Evolutionary conservation across 345 rosid species (phyloP), one percentile per base, ranked within the genome.

Genomic region (Cardiospermum halicacabum): DNA sequence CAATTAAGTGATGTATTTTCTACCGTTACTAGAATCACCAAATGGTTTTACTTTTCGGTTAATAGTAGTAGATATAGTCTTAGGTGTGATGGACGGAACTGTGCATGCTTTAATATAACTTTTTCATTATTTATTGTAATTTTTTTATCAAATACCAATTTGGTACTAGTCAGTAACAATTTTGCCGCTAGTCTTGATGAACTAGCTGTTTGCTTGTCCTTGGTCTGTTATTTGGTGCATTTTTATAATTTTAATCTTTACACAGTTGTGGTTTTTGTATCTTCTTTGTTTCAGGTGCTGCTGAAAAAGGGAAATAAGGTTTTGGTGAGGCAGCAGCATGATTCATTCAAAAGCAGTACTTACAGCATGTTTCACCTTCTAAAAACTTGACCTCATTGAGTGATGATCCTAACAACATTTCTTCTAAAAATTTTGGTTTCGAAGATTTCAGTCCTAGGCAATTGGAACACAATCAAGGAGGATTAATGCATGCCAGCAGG

Each of bases 301-400:
- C 96, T 51, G 99, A 91, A 72, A 97, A 89, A 74, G 88, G 90
- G 63, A 73, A 79, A 75, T 81, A 77, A 50, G 80, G 87, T 87
- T 91, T 91, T 78, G 95, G 91, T 78, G 97, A 89, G 75, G 74
- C 85, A 74, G 97, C 97, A 72, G 86, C 87, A 68, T 79, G 75
- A 72, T 80, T 84, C 69, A 77, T 94, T 80, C 95, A 91, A 77
- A 94, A 87, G 80, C 96, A 85, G 75, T 91, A 83, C 71, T 28
- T 78, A 65, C 77, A 79, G 62, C 79, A 80, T 60, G 77, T 75
- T 65, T 69, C 74, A 40, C 66, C 82, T 66, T 77, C 84, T 43
- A 77, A 75, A 27, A 74, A 77, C 63, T 59, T 74, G 58, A 72
- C 82, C 53, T 49, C 54, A 2, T 75, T 78, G 67, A 77, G 48